Conservation (phyloP, 148 eudicot species). For the Chenopodium formosanum region DNA sequence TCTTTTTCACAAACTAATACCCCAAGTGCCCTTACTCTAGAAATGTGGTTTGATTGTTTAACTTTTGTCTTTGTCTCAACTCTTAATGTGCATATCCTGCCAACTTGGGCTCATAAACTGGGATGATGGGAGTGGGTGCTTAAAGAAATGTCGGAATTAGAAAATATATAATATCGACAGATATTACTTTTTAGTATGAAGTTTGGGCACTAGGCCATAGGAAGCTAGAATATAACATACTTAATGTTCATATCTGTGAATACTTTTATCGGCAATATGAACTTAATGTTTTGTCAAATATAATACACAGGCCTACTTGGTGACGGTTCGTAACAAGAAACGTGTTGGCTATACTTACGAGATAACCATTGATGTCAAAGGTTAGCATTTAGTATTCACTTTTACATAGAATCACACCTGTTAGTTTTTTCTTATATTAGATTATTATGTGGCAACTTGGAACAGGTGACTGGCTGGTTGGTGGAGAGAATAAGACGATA, state of each 20-base stretch:
- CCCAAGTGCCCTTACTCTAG: not conserved
- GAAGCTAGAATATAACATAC: not conserved
- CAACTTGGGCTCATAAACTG: not conserved
- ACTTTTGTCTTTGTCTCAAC: not conserved
- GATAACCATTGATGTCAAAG: constrained; percentile 73
- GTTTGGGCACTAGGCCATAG: not conserved
- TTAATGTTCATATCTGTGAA: not conserved
- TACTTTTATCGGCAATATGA: not conserved
- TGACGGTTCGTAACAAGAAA: constrained; percentile 90
- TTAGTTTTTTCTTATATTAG: not conserved
- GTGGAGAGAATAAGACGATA: constrained; percentile 60
- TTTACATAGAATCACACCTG: not conserved
- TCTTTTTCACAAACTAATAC: not conserved
- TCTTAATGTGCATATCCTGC: not conserved
- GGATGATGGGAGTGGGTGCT: not conserved
- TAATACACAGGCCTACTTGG: constrained; percentile 74
- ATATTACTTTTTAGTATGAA: not conserved
- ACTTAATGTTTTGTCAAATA: not conserved
- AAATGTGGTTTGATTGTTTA: not conserved
- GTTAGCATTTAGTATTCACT: constrained; percentile 32
- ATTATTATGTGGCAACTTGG: constrained; percentile 5
- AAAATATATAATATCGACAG: not conserved
- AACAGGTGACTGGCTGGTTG: constrained; percentile 85
- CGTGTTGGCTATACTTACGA: constrained; percentile 95
- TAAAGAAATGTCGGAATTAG: not conserved